Conservation (phyloP, 2,329 filamentous ascomycete genomes). For the Aspergillus eucalypticola region DNA sequence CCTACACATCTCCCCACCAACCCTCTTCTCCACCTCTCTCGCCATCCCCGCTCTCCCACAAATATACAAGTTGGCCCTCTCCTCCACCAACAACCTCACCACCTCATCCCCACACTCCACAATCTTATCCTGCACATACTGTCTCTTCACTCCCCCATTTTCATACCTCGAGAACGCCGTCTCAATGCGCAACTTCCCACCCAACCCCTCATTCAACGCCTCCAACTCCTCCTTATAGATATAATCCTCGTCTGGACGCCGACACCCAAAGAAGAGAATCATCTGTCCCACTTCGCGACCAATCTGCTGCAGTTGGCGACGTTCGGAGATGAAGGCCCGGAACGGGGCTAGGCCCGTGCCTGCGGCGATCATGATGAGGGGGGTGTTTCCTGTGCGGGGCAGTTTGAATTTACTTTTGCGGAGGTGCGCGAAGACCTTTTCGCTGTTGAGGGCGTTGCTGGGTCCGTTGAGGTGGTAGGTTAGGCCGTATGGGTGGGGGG, state of each 20-base stretch:
- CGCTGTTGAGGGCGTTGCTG: constrained; percentile 85
- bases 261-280: constrained; percentile 47
- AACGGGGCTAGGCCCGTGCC: constrained; percentile 55
- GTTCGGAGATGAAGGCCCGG: constrained; percentile 47
- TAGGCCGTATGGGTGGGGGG: constrained; percentile 74
- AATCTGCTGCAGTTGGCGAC: constrained; percentile 37
- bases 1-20: constrained; percentile 40
- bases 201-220: constrained; percentile 23
- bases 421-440: constrained; percentile 86
- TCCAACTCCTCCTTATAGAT: constrained; percentile 37
- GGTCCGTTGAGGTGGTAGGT: constrained; percentile 82
- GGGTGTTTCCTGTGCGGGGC: constrained; percentile 51
- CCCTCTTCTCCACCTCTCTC: constrained; percentile 44
- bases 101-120: constrained; percentile 31
- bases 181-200: constrained; percentile 21
- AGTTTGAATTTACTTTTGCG: constrained; percentile 97
- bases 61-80: constrained; percentile 44
- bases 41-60: constrained; percentile 42
- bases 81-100: constrained; percentile 37
- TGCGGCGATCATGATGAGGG: constrained; percentile 55
- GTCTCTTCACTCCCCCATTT: constrained; percentile 12
- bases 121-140: constrained; percentile 46
- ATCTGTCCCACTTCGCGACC: constrained; percentile 41
- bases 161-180: constrained; percentile 31
- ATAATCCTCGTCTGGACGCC: constrained; percentile 39